Percentiles rank a stretch among this genome's conserved stretches.
These are phyloP conservation scores for Centaurea solstitialis DNA, from an alignment of 129 eudicot genomes.

Conservation along the genomic window DNA sequence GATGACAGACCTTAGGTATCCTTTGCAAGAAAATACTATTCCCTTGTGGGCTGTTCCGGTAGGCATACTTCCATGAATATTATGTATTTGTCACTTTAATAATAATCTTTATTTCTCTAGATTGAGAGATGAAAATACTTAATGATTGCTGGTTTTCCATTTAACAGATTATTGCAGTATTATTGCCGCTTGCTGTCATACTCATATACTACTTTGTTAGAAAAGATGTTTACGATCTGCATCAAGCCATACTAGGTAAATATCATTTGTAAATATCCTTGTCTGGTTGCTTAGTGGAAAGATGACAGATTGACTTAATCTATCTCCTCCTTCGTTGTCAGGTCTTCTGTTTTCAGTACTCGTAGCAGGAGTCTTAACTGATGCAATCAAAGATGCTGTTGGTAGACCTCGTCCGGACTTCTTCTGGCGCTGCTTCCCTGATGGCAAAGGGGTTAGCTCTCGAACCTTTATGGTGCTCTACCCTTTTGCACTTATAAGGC, in stretches of 20 bases:
- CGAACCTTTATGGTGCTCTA: not conserved
- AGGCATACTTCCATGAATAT: constrained; percentile 14
- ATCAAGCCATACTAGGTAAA: constrained; percentile 78
- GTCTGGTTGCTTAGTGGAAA: not conserved
- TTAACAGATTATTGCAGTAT: constrained; percentile 54
- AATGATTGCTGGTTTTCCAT: constrained; percentile 14
- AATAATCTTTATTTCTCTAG: not conserved
- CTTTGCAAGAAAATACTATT: constrained; percentile 67
- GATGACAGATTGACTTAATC: constrained; percentile 4
- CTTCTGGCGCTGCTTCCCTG: constrained; percentile 91
- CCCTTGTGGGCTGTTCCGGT: constrained; percentile 97
- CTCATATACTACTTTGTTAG: constrained; percentile 56
- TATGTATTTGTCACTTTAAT: not conserved
- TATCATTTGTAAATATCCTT: not conserved
- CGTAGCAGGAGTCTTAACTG: constrained; percentile 75
- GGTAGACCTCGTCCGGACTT: constrained; percentile 95
- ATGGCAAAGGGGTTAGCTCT: constrained; percentile 71
- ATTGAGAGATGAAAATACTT: not conserved
- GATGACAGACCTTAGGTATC: constrained; percentile 82
- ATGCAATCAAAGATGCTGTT: constrained; percentile 92
- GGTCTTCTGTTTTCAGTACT: constrained; percentile 79
- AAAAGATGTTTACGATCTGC: constrained; percentile 79
- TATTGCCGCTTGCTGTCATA: constrained; percentile 61
- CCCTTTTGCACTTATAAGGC: not conserved
- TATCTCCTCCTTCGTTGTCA: constrained; percentile 11